Evolutionary conservation across 1,284 basidiomycete genomes (phyloP).

Genomic region (Sanghuangporus weigelae): DNA sequence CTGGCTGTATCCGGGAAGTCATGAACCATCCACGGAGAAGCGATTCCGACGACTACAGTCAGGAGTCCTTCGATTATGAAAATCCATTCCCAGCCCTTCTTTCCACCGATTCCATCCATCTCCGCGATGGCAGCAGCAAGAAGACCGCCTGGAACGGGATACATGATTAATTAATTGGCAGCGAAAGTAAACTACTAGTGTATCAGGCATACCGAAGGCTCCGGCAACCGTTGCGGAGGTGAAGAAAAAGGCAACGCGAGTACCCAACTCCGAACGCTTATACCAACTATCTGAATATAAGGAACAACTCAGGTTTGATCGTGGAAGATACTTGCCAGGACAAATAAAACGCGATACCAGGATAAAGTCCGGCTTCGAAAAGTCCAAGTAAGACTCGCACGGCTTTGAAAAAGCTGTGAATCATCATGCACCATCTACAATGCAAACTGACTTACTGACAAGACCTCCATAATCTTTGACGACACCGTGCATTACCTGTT

Average conservation of each 20-base stretch:
- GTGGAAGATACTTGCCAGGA: conserved; percentile 35
- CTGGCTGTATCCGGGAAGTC: conserved; percentile 60
- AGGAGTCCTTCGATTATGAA: conserved; percentile 75
- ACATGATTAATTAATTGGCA: not conserved
- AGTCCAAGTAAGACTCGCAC: conserved; percentile 46
- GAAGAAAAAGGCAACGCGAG: conserved; percentile 59
- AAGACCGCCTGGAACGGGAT: conserved; percentile 40
- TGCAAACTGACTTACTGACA: conserved; percentile 31
- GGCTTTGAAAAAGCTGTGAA: conserved; percentile 26
- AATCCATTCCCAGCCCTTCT: conserved; percentile 60
- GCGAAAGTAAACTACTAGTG: not conserved
- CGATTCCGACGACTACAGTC: conserved; percentile 49
- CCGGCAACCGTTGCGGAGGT: conserved; percentile 65
- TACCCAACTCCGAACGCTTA: conserved; percentile 56
- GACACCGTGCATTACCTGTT: conserved; percentile 49
- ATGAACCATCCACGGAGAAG: conserved; percentile 50
- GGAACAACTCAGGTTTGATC: not conserved
- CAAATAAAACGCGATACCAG: conserved; percentile 52
- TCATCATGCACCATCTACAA: not conserved
- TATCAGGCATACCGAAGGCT: conserved; percentile 49
- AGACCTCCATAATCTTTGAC: conserved; percentile 46
- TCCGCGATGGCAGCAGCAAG: conserved; percentile 62
- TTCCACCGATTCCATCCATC: conserved; percentile 62
- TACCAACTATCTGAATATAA: conserved; percentile 40
- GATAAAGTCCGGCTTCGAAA: conserved; percentile 49